Percentiles rank a stretch among this genome's conserved stretches.
Evolutionary conservation across 1,284 basidiomycete species (phyloP).

Genomic region (Trametes polyzona): DNA sequence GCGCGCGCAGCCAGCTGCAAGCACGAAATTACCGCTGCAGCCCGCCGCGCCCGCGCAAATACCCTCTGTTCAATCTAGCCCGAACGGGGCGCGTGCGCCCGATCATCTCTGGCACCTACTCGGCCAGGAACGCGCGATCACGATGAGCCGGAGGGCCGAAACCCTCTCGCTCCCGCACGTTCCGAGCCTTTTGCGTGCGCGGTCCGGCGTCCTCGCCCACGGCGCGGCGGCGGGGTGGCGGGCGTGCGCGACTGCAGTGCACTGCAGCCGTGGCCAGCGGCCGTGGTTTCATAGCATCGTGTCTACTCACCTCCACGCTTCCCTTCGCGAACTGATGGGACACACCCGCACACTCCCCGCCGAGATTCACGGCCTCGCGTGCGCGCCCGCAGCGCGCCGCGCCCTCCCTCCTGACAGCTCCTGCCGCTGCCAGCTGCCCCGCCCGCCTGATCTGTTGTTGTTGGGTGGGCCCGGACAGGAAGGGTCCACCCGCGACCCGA

Average conservation of each 20-base stretch:
- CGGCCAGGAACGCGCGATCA: slow-evolving; percentile 30
- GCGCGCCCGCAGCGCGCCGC: slow-evolving; percentile 13
- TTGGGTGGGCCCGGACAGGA: too few relatives aligned
- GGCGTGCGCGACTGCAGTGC: background rate
- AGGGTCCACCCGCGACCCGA: too few relatives aligned
- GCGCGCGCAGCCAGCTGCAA: slow-evolving; percentile 12
- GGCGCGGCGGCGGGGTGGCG: background rate
- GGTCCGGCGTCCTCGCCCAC: slow-evolving; percentile 1
- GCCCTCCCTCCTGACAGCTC: slow-evolving; percentile 15
- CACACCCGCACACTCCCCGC: too few relatives aligned
- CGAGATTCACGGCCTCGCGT: slow-evolving; percentile 12
- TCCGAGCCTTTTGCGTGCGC: slow-evolving; percentile 14
- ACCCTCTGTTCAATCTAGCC: slow-evolving; percentile 34
- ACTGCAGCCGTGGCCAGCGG: background rate
- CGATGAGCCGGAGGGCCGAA: slow-evolving; percentile 25
- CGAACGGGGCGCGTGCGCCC: slow-evolving; percentile 25
- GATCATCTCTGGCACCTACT: slow-evolving; percentile 25
- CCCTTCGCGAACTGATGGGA: slow-evolving; percentile 12
- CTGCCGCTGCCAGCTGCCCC: too few relatives aligned
- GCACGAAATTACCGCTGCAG: slow-evolving; percentile 12
- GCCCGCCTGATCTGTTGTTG: background rate
- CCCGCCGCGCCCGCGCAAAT: slow-evolving; percentile 25
- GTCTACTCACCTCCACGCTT: slow-evolving; percentile 25
- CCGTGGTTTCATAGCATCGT: slow-evolving; percentile 11
- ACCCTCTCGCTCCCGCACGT: slow-evolving; percentile 14